phyloP scores from a whole-genome alignment of 495 filamentous ascomycete species.

The Trypethelium eluteriae region DNA sequence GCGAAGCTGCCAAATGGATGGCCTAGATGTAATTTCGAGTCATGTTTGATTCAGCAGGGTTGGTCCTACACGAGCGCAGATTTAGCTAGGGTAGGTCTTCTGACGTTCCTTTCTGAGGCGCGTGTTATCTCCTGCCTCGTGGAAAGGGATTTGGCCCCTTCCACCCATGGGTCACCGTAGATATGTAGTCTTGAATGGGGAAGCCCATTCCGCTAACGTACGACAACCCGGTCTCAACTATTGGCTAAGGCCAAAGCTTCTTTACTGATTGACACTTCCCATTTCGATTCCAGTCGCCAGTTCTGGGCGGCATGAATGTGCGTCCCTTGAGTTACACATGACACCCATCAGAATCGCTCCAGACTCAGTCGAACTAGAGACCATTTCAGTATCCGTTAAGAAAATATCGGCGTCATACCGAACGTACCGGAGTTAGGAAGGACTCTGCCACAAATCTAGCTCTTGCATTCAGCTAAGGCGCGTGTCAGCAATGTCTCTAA shows the following conservation, averaged over 20 bases:
- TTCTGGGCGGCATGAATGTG: not conserved
- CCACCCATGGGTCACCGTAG: no score
- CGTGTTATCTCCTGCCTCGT: no score
- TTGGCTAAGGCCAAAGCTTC: not conserved
- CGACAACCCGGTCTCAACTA: not conserved
- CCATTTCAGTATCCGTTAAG: not conserved
- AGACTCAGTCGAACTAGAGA: not conserved
- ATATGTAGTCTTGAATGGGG: no score
- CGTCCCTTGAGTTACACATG: not conserved
- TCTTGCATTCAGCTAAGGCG: slow-evolving; percentile 76
- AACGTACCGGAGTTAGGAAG: slow-evolving; percentile 84
- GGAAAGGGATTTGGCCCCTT: no score
- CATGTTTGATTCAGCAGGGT: no score
- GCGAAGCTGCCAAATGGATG: not conserved
- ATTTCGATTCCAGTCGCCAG: not conserved
- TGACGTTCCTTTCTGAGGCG: no score
- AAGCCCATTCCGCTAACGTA: not conserved
- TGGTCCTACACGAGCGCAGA: no score
- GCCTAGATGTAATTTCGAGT: not conserved
- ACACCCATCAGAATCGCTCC: not conserved
- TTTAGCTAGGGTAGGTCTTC: no score
- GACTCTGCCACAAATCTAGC: slow-evolving; percentile 97
- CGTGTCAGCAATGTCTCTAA: not conserved
- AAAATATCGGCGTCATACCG: no score
- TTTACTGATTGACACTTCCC: not conserved